Conservation (phyloP, 306 rosid species). For the Lupinus albus region DNA sequence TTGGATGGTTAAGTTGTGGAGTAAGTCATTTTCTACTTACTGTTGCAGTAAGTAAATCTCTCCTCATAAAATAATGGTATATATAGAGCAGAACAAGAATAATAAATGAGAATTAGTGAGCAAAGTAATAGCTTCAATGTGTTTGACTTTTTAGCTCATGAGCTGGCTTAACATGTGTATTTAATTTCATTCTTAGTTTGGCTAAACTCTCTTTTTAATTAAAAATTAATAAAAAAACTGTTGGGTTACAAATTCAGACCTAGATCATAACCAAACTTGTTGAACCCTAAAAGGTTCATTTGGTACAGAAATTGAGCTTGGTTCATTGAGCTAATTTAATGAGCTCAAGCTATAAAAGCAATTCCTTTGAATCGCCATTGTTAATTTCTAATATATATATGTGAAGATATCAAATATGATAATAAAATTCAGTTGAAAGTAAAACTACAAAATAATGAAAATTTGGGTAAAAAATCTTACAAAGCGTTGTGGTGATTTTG, state of each 20-base stretch:
- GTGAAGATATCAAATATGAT: not conserved
- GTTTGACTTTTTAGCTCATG: not conserved
- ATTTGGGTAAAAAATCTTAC: slow-evolving; percentile 40
- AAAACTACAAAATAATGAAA: not conserved
- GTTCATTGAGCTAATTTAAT: not conserved
- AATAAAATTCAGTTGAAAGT: not conserved
- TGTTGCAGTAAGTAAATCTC: no score
- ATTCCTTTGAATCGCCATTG: slow-evolving; percentile 7
- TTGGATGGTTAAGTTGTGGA: no score
- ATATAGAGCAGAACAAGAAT: slow-evolving; percentile 28
- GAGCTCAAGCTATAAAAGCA: slow-evolving; percentile 20
- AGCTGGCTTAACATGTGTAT: not conserved
- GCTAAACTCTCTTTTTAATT: not conserved
- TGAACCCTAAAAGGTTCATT: no score
- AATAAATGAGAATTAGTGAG: not conserved
- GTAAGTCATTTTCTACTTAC: no score
- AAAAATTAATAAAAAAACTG: not conserved
- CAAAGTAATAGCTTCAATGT: not conserved
- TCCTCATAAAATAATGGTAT: not conserved
- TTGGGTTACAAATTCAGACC: not conserved
- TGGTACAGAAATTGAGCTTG: not conserved
- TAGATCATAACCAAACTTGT: no score
- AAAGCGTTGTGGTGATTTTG: slow-evolving; percentile 32
- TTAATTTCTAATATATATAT: slow-evolving; percentile 46
- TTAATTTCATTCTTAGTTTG: not conserved